Evolutionary conservation across 2,329 filamentous ascomycete species (phyloP).

Genomic region (Mycosphaerella sp.): DNA sequence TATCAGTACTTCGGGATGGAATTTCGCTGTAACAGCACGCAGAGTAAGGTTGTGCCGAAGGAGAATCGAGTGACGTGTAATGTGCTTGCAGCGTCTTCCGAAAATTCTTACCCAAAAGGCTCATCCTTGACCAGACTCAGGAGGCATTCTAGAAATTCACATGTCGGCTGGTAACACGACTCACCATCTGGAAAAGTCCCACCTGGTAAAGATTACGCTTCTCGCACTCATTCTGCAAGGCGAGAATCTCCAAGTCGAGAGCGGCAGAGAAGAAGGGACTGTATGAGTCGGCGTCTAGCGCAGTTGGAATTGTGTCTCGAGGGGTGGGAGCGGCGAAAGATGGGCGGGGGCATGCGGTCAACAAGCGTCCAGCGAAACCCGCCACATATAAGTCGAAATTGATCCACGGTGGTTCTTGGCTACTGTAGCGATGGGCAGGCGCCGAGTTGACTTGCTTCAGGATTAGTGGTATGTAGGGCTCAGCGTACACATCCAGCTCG

Average conservation of each 20-base stretch:
- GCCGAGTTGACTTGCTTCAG: slow-evolving; percentile 16
- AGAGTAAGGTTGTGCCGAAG: not conserved
- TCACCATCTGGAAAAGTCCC: slow-evolving; percentile 3
- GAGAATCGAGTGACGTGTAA: too few species aligned
- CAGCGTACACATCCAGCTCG: slow-evolving; percentile 23
- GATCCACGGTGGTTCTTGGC: slow-evolving; percentile 11
- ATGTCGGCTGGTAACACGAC: not conserved
- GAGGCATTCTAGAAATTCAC: too few species aligned
- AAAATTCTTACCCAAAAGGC: too few species aligned
- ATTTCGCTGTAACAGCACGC: too few species aligned
- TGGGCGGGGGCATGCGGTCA: not conserved
- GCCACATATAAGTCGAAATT: slow-evolving; percentile 12
- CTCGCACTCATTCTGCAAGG: slow-evolving; percentile 19
- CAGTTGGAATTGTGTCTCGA: not conserved
- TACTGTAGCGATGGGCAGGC: slow-evolving; percentile 11
- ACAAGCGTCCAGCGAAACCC: slow-evolving; percentile 14
- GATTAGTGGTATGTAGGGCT: slow-evolving; percentile 21
- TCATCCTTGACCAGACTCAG: too few species aligned
- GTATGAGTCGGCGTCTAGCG: slow-evolving; percentile 1
- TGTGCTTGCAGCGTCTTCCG: too few species aligned
- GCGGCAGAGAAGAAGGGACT: slow-evolving; percentile 5
- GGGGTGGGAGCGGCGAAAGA: not conserved
- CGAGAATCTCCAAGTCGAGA: slow-evolving; percentile 15
- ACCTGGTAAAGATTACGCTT: slow-evolving; percentile 22
- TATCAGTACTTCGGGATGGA: not conserved